Percentiles rank a stretch among this genome's conserved stretches.
Conservation (phyloP, 345 rosid genomes). For the Corchorus capsularis region DNA sequence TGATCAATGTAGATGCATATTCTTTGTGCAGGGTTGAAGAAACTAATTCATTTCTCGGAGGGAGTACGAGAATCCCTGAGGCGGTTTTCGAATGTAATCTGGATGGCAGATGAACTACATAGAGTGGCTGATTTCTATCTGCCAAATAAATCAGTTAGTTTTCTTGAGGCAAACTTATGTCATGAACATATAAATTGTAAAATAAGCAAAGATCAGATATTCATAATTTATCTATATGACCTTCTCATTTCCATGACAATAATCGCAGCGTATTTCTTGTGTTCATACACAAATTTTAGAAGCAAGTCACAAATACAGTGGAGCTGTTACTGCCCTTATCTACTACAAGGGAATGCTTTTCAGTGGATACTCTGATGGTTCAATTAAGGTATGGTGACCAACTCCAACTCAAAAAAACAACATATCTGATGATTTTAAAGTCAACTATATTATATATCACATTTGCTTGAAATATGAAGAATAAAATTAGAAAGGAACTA, state of each 20-base stretch:
- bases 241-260: slow-evolving; percentile 23
- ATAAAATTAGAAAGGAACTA: neutral
- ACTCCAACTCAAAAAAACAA: neutral
- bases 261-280: slow-evolving; percentile 84
- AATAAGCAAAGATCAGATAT: too few relatives aligned
- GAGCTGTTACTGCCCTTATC: slow-evolving; percentile 83
- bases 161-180: slow-evolving; percentile 7
- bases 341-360: slow-evolving; percentile 85
- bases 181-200: neutral
- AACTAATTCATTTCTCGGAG: slow-evolving; percentile 73
- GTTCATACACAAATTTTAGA: slow-evolving; percentile 91
- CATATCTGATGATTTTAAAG: neutral
- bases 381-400: slow-evolving; percentile 55
- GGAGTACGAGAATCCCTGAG: slow-evolving; percentile 84
- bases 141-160: slow-evolving; percentile 73
- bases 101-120: slow-evolving; percentile 98
- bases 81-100: slow-evolving; percentile 77
- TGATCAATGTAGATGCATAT: slow-evolving; percentile 17
- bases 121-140: slow-evolving; percentile 76
- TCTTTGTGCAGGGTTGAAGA: slow-evolving; percentile 67
- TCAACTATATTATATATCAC: neutral
- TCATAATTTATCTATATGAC: neutral
- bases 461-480: neutral
- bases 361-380: slow-evolving; percentile 87
- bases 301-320: slow-evolving; percentile 55